Conservation (phyloP, 1,284 basidiomycete genomes). For the Cryptococcus hybrid region DNA sequence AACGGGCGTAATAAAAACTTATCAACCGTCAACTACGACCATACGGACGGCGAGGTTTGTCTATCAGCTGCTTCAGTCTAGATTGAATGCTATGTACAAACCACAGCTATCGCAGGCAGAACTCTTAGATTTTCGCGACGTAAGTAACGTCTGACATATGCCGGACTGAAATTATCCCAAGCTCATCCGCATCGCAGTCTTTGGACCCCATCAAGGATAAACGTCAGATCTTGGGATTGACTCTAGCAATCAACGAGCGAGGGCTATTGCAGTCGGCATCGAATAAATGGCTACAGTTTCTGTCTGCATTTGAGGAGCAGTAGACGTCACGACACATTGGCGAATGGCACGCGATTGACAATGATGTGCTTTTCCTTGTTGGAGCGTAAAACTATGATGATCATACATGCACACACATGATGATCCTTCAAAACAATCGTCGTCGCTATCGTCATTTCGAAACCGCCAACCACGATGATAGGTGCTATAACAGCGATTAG, state of each 20-base stretch:
- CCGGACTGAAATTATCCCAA: not conserved
- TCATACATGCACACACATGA: too few species aligned
- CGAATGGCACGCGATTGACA: too few species aligned
- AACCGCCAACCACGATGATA: constrained; percentile 17
- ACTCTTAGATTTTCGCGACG: constrained; percentile 32
- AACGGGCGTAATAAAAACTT: not conserved
- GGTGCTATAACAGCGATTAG: constrained; percentile 60
- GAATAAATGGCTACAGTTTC: constrained; percentile 56
- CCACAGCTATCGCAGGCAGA: constrained; percentile 14
- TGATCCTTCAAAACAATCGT: too few species aligned
- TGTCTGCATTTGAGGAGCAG: constrained; percentile 25
- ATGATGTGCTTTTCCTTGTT: too few species aligned
- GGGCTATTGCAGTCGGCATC: constrained; percentile 33
- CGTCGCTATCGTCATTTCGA: too few species aligned
- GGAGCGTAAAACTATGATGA: too few species aligned
- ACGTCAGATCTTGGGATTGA: constrained; percentile 38
- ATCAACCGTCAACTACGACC: too few species aligned
- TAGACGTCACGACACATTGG: too few species aligned
- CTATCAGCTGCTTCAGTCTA: not conserved
- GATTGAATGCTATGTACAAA: constrained; percentile 15
- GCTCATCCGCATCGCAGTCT: not conserved
- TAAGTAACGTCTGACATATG: constrained; percentile 25
- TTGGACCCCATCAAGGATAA: constrained; percentile 9
- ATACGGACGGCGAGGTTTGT: not conserved
- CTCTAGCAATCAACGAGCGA: constrained; percentile 40